Conservation (phyloP, 331 rosid genomes). For the Quercus lobata region DNA sequence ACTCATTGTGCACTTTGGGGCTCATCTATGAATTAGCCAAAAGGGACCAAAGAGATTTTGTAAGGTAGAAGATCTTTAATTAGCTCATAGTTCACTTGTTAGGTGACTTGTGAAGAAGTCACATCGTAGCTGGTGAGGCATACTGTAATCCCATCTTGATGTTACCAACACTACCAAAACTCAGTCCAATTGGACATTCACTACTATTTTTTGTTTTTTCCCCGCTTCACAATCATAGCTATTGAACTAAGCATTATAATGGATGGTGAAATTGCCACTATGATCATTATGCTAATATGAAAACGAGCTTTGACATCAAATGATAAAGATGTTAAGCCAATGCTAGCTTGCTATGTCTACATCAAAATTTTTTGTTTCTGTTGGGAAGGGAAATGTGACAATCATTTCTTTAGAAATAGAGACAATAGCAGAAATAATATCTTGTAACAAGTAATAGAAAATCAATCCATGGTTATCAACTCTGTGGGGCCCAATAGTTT, state of each 20-base stretch:
- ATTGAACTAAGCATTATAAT: not conserved
- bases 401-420: not conserved
- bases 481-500: no score
- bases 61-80: not conserved
- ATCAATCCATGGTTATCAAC: no score
- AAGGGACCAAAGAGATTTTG: not conserved
- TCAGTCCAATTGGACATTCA: constrained; percentile 1
- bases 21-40: not conserved
- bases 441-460: no score
- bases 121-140: constrained; percentile 23
- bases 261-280: not conserved
- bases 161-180: constrained; percentile 21
- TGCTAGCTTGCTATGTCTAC: not conserved
- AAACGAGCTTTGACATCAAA: not conserved
- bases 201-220: no score
- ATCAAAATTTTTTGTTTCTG: not conserved
- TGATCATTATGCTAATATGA: not conserved
- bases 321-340: not conserved
- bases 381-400: not conserved
- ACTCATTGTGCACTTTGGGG: not conserved
- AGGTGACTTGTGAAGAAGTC: constrained; percentile 6
- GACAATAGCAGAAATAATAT: no score
- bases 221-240: not conserved
- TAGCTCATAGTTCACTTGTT: not conserved
- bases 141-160: constrained; percentile 8